Conservation (phyloP, 805 yeast species). For the Torulaspora maleeae region DNA sequence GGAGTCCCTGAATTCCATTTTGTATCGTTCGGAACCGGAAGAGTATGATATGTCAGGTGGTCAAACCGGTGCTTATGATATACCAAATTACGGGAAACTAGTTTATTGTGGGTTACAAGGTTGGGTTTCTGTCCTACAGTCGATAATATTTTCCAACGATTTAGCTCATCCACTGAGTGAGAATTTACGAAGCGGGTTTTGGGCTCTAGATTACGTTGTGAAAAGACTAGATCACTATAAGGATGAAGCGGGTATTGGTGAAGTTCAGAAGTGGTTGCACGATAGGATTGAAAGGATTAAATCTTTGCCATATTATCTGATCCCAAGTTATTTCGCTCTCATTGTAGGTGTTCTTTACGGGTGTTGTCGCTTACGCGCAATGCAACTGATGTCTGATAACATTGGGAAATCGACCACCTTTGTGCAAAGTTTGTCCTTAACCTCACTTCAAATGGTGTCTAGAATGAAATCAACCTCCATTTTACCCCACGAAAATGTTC, state of each 20-base stretch:
- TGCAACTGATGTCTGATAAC: slow-evolving; percentile 49
- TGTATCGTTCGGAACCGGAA: slow-evolving; percentile 80
- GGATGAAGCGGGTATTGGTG: slow-evolving; percentile 43
- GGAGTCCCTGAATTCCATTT: slow-evolving; percentile 65
- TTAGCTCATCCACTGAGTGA: slow-evolving; percentile 79
- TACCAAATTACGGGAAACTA: slow-evolving; percentile 70
- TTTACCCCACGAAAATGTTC: slow-evolving; percentile 54
- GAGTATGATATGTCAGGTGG: slow-evolving; percentile 80
- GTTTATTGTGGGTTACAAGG: slow-evolving; percentile 92
- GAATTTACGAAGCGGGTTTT: slow-evolving; percentile 74
- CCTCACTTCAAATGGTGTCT: slow-evolving; percentile 86
- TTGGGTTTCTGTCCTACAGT: slow-evolving; percentile 68
- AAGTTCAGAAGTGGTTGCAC: slow-evolving; percentile 66
- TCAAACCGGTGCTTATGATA: slow-evolving; percentile 60
- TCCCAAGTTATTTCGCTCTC: slow-evolving; percentile 83
- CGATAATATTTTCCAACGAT: slow-evolving; percentile 62
- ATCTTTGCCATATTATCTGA: slow-evolving; percentile 67
- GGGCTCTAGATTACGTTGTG: slow-evolving; percentile 82
- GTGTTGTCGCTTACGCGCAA: slow-evolving; percentile 66
- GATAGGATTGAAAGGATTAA: slow-evolving; percentile 59
- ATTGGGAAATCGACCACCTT: slow-evolving; percentile 64
- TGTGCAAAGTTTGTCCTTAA: slow-evolving; percentile 71
- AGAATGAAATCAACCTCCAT: slow-evolving; percentile 68
- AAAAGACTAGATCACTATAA: slow-evolving; percentile 56
- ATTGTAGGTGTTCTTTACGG: slow-evolving; percentile 80